Conservation (phyloP, 805 yeast genomes). For the Sugiyamaella valdiviana region DNA sequence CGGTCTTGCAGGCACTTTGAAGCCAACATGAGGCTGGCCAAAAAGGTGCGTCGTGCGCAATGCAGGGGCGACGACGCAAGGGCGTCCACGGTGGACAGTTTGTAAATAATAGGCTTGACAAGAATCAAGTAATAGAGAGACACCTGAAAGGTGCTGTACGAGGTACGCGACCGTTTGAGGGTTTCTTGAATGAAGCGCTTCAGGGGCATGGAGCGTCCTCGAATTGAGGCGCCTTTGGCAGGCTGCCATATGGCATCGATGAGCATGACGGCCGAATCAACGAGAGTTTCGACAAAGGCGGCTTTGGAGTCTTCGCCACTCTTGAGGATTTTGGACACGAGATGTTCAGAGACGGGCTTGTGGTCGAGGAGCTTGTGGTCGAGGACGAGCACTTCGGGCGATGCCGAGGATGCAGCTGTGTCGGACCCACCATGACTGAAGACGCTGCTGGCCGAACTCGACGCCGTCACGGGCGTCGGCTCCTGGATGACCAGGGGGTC, state of each 20-base stretch:
- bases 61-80: constrained; percentile 10
- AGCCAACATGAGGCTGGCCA: constrained; percentile 63
- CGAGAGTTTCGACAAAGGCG: constrained; percentile 21
- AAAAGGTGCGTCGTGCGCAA: constrained; percentile 62
- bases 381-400: not conserved
- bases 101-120: constrained; percentile 30
- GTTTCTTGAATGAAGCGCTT: constrained; percentile 35
- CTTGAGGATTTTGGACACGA: constrained; percentile 1
- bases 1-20: constrained; percentile 70
- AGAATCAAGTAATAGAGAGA: constrained; percentile 60
- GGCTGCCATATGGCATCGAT: constrained; percentile 30
- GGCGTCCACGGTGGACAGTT: not conserved
- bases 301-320: constrained; percentile 9
- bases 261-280: constrained; percentile 26
- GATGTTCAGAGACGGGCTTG: not conserved
- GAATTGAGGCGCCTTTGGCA: constrained; percentile 26
- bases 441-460: not conserved
- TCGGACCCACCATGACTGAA: constrained; percentile 3
- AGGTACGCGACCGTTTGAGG: constrained; percentile 47
- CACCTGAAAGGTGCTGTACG: constrained; percentile 57
- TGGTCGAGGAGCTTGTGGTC: not conserved
- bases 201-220: constrained; percentile 27
- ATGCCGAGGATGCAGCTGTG: constrained; percentile 2
- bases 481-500: not conserved
- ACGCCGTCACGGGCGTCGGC: not conserved